Evolutionary conservation across 768 basidiomycete genomes (phyloP).

Genomic region (Basidioascus undulatus): DNA sequence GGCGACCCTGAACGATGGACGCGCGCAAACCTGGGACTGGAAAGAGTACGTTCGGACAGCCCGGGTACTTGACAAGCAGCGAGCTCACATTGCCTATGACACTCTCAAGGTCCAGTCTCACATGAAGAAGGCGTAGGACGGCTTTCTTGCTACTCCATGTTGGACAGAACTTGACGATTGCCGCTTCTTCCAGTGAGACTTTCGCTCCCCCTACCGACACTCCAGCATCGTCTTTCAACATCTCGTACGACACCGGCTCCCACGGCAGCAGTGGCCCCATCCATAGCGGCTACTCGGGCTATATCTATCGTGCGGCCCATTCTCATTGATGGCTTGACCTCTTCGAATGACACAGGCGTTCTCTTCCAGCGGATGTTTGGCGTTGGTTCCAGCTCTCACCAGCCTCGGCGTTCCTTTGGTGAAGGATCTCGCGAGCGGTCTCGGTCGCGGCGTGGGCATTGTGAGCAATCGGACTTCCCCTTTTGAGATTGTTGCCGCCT

Average conservation of each 20-base stretch:
- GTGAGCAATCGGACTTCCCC: no score
- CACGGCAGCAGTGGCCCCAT: conserved; percentile 15
- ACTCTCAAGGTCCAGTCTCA: no score
- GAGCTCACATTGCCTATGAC: neutral
- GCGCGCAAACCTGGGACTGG: no score
- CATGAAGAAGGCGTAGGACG: conserved; percentile 14
- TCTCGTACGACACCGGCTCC: conserved; percentile 15
- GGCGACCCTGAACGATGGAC: conserved; percentile 8
- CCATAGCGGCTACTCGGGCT: no score
- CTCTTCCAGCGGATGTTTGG: conserved; percentile 11
- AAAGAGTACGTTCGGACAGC: conserved; percentile 10
- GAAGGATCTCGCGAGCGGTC: no score
- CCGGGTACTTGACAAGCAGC: conserved; percentile 7
- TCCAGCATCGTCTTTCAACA: conserved; percentile 12
- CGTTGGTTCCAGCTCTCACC: conserved; percentile 10
- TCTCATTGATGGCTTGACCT: conserved; percentile 5
- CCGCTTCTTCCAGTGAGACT: no score
- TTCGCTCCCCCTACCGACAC: conserved; percentile 18
- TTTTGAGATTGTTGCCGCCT: conserved; percentile 8
- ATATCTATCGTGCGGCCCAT: no score
- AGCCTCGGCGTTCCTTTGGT: no score
- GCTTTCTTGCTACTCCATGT: no score
- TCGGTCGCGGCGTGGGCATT: no score
- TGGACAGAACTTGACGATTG: no score
- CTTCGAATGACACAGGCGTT: conserved; percentile 2